Evolutionary conservation across 257 asterid species (phyloP), one percentile per base, ranked within the genome.

Genomic region (Lantana camara): DNA sequence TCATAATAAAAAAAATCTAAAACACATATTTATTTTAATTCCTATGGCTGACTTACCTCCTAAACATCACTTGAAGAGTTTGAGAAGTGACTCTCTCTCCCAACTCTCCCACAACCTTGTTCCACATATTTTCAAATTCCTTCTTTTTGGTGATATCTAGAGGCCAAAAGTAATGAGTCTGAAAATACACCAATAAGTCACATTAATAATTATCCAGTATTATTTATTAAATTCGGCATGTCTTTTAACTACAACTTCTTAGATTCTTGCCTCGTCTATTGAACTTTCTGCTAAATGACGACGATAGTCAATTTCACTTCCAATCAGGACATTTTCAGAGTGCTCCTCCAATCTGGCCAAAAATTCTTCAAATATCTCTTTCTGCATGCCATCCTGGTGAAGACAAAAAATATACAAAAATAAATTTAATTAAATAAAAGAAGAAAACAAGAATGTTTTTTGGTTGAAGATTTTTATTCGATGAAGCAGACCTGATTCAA

Each of bases 301-400:
- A 24, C 99, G 95, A 75, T 90, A 93, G 69, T 93, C 99, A 62
- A 90, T 82, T 77, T 93, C 99, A 67, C 91, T 87, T 67, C 99
- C 97, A 67, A 93, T 88, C 21, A 82, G 79, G 66, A 85, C 73
- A 77, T 55, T 79, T 67, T 86, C 85, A 67, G 91, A 84, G 70
- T 93, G 99, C 51, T 85, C 79, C 68, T 85, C 95, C 75, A 93
- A 64, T 66, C 72, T 84, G 35, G 63, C 75, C 20, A 93, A 60
- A 50, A 93, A 79, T 75, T 87, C 89, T 24, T 82, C 78, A 66
- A 93, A 93, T 60, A 93, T 90, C 69, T 93, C 99, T 61, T 76
- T 88, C 69, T 93, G 99, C 99, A 93, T 93, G 61, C 99, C 99
- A 77, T 93, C 99, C 99, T 93, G 84, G 5, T 44, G 73, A 54